phyloP scores from a whole-genome alignment of 1,139 yeast genomes.

The Kodamaea derodonti region DNA sequence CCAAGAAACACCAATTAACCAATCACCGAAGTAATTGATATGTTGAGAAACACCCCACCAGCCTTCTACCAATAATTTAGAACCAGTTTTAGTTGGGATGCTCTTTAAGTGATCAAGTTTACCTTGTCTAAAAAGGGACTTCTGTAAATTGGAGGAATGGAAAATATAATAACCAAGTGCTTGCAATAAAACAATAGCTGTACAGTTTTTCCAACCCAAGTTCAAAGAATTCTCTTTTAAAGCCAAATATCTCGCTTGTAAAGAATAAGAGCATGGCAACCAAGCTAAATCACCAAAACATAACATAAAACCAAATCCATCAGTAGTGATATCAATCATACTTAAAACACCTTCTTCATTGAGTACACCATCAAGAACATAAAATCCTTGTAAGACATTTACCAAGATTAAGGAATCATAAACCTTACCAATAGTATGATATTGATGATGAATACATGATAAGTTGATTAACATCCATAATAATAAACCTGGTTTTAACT shows the following conservation, averaged over 20 bases:
- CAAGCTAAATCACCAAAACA: conserved; percentile 90
- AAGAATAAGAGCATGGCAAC: conserved; percentile 89
- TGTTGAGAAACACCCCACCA: conserved; percentile 97
- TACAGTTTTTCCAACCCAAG: conserved; percentile 41
- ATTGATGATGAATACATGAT: conserved; percentile 80
- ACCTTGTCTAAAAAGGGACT: conserved; percentile 79
- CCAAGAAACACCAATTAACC: conserved; percentile 91
- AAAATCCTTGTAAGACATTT: conserved; percentile 68
- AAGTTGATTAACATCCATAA: conserved; percentile 80
- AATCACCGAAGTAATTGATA: conserved; percentile 92
- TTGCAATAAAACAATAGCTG: conserved; percentile 42
- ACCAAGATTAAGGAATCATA: conserved; percentile 73
- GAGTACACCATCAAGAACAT: conserved; percentile 85
- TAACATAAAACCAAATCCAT: conserved; percentile 96
- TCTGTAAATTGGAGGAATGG: conserved; percentile 79
- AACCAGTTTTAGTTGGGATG: conserved; percentile 72
- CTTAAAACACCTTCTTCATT: conserved; percentile 86
- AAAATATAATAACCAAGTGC: conserved; percentile 74
- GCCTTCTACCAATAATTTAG: conserved; percentile 79
- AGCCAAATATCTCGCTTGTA: conserved; percentile 81
- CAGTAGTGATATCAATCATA: conserved; percentile 95
- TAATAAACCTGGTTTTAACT: conserved; percentile 90
- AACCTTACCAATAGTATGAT: conserved; percentile 53
- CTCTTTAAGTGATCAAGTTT: conserved; percentile 59
- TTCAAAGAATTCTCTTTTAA: conserved; percentile 50